These are phyloP conservation scores for Stromatinia cepivora DNA, from an alignment of 2,329 filamentous ascomycete genomes.

Conservation along the genomic window DNA sequence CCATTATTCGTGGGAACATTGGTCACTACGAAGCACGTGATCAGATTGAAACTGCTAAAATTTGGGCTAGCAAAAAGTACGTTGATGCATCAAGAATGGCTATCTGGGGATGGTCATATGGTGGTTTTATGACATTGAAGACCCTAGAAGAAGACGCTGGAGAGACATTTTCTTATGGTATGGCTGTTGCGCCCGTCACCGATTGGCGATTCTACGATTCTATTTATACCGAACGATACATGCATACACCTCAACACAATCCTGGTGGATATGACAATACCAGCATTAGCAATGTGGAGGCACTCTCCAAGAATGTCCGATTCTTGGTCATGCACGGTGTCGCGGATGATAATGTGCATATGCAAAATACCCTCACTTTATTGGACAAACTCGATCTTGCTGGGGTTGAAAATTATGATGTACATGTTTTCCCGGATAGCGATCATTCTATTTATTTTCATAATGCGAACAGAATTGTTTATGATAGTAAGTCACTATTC, in stretches of 20 bases:
- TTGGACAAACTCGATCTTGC: slow-evolving; percentile 83
- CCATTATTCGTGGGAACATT: slow-evolving; percentile 78
- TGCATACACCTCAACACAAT: slow-evolving; percentile 91
- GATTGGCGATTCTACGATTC: slow-evolving; percentile 96
- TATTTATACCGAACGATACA: slow-evolving; percentile 94
- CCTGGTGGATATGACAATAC: slow-evolving; percentile 71
- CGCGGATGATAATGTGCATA: slow-evolving; percentile 96
- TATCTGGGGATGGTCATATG: slow-evolving; percentile 99
- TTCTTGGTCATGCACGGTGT: slow-evolving; percentile 96
- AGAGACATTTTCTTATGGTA: slow-evolving; percentile 89
- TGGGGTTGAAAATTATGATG: slow-evolving; percentile 87
- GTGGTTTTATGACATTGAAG: slow-evolving; percentile 93
- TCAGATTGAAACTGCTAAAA: slow-evolving; percentile 86
- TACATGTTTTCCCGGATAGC: slow-evolving; percentile 94
- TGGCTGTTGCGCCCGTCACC: slow-evolving; percentile 98
- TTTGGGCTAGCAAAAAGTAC: slow-evolving; percentile 79
- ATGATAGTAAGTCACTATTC: slow-evolving; percentile 70
- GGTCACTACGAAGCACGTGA: slow-evolving; percentile 84
- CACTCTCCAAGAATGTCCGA: slow-evolving; percentile 73
- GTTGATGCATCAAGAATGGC: slow-evolving; percentile 80
- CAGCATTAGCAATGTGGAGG: slow-evolving; percentile 71
- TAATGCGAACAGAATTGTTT: slow-evolving; percentile 86
- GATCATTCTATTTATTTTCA: slow-evolving; percentile 96
- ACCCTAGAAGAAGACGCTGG: slow-evolving; percentile 90
- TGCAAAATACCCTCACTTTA: slow-evolving; percentile 88